Evolutionary conservation across 129 eudicot genomes (phyloP), one percentile per base, ranked within the genome.

Genomic region (Silybum marianum): DNA sequence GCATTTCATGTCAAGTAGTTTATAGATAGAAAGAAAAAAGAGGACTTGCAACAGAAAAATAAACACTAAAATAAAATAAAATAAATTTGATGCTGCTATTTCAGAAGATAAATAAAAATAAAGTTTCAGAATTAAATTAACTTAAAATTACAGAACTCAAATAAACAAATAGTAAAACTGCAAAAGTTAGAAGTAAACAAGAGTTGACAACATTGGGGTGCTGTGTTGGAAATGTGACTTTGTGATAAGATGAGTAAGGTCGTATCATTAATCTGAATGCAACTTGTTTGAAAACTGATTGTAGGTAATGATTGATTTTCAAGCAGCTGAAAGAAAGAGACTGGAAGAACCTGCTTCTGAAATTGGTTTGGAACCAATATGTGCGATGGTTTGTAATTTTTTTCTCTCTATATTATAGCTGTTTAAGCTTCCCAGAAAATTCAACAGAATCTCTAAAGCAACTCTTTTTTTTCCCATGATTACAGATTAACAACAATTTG

Each of bases 261-360:
- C 3, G 36, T 32, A 32, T 32, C 36, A 32, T 32, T 65, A 46
- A 76, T 62, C 32, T 81, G 40, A 72, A 46, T 32, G 74, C 44
- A 80, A 58, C 69, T 44, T 82, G 69, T 73, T 73, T 67, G 44
- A 82, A 68, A 23, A 62, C 26, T 36, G 12, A 34, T 65, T 62
- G 58, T 82, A 95, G 99, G 99, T 95, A 26, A 93, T 95, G 99
- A 82, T 88, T 79, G 98, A 95, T 92, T 92, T 95, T 82, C 99
- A 95, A 91, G 97, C 88, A 39, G 98, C 99, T 83, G 82, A 93
- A 85, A 93, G 83, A 88, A 86, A 93, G 93, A 89, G 93, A 81
- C 84, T 95, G 76, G 98, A 89, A 71, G 99, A 91, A 87, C 98
- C 99, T 78, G 98, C 99, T 73, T 93, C 99, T 24, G 99, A 95